Percentiles rank a stretch among this genome's conserved stretches.
Conservation (phyloP, 768 basidiomycete genomes). For the Podaxis sp. region DNA sequence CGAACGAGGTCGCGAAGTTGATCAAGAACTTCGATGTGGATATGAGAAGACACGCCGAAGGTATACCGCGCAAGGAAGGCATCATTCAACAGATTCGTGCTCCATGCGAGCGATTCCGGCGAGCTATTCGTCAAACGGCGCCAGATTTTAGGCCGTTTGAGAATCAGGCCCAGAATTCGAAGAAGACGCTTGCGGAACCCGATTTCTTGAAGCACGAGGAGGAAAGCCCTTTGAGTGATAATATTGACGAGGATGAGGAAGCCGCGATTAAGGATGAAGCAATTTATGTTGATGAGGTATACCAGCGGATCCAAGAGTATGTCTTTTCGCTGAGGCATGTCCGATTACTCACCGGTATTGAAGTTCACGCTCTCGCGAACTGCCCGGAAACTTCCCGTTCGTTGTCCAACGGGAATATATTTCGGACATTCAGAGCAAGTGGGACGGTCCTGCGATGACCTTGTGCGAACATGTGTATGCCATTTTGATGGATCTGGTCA, state of each 20-base stretch:
- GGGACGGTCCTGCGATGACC: constrained; percentile 43
- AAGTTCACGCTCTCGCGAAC: constrained; percentile 73
- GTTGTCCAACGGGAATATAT: constrained; percentile 56
- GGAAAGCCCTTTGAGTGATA: constrained; percentile 21
- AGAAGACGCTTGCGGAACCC: constrained; percentile 17
- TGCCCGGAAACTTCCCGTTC: constrained; percentile 67
- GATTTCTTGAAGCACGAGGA: constrained; percentile 22
- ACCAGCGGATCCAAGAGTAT: constrained; percentile 20
- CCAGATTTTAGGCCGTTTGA: constrained; percentile 58
- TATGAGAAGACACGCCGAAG: constrained; percentile 45
- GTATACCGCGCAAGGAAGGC: constrained; percentile 49
- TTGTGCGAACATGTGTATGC: constrained; percentile 42
- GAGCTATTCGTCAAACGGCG: constrained; percentile 47
- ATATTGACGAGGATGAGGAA: constrained; percentile 12
- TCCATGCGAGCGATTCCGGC: constrained; percentile 44
- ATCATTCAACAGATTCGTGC: constrained; percentile 57
- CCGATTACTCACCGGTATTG: constrained; percentile 21
- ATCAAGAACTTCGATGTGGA: constrained; percentile 47
- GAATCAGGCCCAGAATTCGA: constrained; percentile 11
- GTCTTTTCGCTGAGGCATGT: not conserved
- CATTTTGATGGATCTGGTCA: constrained; percentile 37
- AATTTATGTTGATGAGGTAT: constrained; percentile 27
- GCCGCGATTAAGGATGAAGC: not conserved
- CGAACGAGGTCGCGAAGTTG: constrained; percentile 50
- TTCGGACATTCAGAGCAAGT: constrained; percentile 37